These are phyloP conservation scores for Suillus placidus DNA, from an alignment of 768 basidiomycete genomes.

Conservation along the genomic window DNA sequence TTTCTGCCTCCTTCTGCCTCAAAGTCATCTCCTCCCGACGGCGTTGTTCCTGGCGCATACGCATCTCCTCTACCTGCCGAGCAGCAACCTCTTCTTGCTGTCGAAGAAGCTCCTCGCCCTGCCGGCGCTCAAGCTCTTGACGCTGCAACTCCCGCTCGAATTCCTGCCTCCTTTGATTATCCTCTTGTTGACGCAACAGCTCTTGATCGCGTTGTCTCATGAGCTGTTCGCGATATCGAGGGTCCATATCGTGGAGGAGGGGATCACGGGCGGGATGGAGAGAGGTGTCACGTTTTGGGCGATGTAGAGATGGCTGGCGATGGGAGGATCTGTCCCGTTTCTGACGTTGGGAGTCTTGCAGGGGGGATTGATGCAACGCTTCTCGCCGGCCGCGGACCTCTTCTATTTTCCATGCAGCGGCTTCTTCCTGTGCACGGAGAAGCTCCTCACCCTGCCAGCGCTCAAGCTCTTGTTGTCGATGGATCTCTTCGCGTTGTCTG, in stretches of 20 bases:
- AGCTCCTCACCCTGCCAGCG: background rate
- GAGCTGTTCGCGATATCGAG: background rate
- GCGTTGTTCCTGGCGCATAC: conserved; percentile 1
- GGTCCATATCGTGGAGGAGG: background rate
- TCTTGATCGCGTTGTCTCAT: conserved; percentile 3
- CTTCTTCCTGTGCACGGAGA: background rate
- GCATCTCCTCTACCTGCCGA: background rate
- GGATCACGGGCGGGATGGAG: background rate
- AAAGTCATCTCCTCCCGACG: background rate
- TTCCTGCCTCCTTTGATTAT: background rate
- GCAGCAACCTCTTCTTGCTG: conserved; percentile 2
- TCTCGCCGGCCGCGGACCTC: conserved; percentile 2
- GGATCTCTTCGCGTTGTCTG: background rate
- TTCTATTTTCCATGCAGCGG: background rate
- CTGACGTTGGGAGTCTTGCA: background rate
- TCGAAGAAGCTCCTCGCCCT: conserved; percentile 1
- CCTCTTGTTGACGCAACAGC: background rate
- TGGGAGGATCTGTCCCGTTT: background rate
- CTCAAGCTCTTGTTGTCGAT: conserved; percentile 2
- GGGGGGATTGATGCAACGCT: background rate
- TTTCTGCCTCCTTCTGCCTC: conserved; percentile 1
- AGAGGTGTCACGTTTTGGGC: background rate
- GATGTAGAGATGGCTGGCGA: conserved; percentile 2
- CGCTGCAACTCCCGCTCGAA: conserved; percentile 1
- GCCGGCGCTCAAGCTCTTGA: background rate